Percentiles rank a stretch among this genome's conserved stretches.
Conservation (phyloP, 331 rosid species). For the Spiraea crenata region DNA sequence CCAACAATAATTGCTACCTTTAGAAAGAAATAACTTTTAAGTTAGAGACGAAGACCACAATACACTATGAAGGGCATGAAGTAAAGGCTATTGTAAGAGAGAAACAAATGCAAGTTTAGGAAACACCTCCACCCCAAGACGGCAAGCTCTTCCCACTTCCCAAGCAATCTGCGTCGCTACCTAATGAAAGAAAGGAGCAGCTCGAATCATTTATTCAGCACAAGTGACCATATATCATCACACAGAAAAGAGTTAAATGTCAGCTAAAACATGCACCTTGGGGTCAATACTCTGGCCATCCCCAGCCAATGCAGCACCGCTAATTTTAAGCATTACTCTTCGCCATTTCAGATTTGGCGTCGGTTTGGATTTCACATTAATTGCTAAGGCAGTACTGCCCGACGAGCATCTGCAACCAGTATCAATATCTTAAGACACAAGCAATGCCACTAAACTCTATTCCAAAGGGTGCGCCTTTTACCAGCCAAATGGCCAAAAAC, state of each 20-base stretch:
- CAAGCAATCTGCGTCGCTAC: slow-evolving; percentile 64
- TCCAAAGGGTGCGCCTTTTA: background rate
- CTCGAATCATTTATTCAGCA: background rate
- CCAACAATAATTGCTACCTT: slow-evolving; percentile 89
- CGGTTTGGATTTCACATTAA: slow-evolving; percentile 34
- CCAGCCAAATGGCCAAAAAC: background rate
- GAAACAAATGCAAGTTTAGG: background rate
- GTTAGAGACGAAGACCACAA: slow-evolving; percentile 1
- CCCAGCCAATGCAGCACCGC: slow-evolving; percentile 84
- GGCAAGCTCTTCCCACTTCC: slow-evolving; percentile 79
- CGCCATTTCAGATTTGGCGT: slow-evolving; percentile 70
- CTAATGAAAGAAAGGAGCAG: slow-evolving; percentile 20
- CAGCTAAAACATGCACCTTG: slow-evolving; percentile 41
- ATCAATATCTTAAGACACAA: background rate
- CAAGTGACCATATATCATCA: slow-evolving; percentile 8
- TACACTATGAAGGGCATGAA: background rate
- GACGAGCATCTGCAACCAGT: background rate
- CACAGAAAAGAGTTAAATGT: background rate
- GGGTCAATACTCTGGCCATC: slow-evolving; percentile 70
- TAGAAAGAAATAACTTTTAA: background rate
- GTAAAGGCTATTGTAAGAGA: background rate
- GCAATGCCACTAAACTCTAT: background rate
- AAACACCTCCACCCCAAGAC: slow-evolving; percentile 80
- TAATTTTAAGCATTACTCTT: slow-evolving; percentile 84
- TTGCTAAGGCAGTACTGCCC: background rate